phyloP scores from a whole-genome alignment of 805 yeast species.

The Schwanniomyces pseudopolymorphus region DNA sequence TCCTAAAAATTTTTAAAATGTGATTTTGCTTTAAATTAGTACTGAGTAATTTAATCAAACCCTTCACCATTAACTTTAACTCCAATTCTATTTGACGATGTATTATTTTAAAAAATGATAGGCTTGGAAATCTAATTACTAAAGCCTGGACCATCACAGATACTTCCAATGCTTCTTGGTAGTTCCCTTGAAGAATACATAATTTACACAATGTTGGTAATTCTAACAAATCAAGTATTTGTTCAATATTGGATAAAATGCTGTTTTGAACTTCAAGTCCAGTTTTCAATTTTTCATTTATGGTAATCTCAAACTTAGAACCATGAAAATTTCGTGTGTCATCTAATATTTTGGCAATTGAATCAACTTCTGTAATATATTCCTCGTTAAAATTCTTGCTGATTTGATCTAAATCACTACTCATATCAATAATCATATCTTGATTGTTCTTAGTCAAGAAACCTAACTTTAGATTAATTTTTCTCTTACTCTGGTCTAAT shows the following conservation, averaged over 20 bases:
- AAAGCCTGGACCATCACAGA: constrained; percentile 72
- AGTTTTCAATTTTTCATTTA: constrained; percentile 19
- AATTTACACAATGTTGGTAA: constrained; percentile 79
- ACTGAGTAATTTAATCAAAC: constrained; percentile 64
- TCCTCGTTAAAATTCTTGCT: constrained; percentile 19
- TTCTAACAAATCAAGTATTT: constrained; percentile 74
- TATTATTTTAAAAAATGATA: constrained; percentile 50
- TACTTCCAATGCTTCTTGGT: constrained; percentile 85
- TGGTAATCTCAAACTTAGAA: constrained; percentile 9
- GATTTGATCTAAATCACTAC: constrained; percentile 34
- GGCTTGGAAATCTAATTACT: constrained; percentile 63
- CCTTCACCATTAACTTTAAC: constrained; percentile 63
- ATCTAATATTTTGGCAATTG: constrained; percentile 6
- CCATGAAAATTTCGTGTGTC: not conserved
- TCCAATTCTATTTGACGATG: constrained; percentile 54
- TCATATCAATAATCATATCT: constrained; percentile 45
- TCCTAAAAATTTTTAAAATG: constrained; percentile 73
- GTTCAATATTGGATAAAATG: constrained; percentile 63
- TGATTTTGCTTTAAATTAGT: constrained; percentile 80
- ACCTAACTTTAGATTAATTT: constrained; percentile 46
- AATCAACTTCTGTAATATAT: constrained; percentile 13
- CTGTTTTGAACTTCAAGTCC: constrained; percentile 25
- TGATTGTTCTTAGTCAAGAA: constrained; percentile 40
- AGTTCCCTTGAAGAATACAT: constrained; percentile 84
- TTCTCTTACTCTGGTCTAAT: constrained; percentile 55